Conservation (phyloP, 352 stramenopile genomes). For the Labyrinthula sp. region DNA sequence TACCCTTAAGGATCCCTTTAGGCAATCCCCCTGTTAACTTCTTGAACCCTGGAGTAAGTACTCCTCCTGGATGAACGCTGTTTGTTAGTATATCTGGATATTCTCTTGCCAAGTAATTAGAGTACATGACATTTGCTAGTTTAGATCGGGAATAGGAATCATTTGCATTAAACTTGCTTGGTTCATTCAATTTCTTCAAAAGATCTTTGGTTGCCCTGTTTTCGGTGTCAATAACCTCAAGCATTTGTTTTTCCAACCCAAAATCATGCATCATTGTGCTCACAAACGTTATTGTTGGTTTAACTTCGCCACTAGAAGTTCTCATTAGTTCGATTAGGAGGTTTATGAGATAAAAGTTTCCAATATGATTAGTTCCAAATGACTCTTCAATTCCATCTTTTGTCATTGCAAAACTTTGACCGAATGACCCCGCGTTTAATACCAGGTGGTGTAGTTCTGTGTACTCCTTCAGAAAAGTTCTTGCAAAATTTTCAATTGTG, state of each 20-base stretch:
- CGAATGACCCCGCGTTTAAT: conserved; percentile 52
- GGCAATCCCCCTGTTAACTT: too few species aligned
- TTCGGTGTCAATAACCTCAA: too few species aligned
- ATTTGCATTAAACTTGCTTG: conserved; percentile 41
- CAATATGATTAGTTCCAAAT: conserved; percentile 37
- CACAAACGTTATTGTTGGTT: too few species aligned
- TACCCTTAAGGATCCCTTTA: too few species aligned
- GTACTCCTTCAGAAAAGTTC: conserved; percentile 39
- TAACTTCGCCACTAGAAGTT: too few species aligned
- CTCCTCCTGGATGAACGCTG: conserved; percentile 56
- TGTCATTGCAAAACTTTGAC: conserved; percentile 45
- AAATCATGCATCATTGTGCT: too few species aligned
- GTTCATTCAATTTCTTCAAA: too few species aligned
- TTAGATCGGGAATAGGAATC: conserved; percentile 65
- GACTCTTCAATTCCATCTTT: conserved; percentile 46
- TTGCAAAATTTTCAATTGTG: too few species aligned
- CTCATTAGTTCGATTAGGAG: not conserved
- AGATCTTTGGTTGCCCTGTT: too few species aligned
- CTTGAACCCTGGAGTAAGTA: too few species aligned
- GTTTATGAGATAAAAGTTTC: not conserved
- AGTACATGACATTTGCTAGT: conserved; percentile 75
- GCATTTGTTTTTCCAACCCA: too few species aligned
- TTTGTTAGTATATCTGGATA: conserved; percentile 44
- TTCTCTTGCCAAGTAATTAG: conserved; percentile 59
- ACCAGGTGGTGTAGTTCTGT: conserved; percentile 45